Conservation (phyloP, 2,329 filamentous ascomycete species). For the Raffaelea albimanens region DNA sequence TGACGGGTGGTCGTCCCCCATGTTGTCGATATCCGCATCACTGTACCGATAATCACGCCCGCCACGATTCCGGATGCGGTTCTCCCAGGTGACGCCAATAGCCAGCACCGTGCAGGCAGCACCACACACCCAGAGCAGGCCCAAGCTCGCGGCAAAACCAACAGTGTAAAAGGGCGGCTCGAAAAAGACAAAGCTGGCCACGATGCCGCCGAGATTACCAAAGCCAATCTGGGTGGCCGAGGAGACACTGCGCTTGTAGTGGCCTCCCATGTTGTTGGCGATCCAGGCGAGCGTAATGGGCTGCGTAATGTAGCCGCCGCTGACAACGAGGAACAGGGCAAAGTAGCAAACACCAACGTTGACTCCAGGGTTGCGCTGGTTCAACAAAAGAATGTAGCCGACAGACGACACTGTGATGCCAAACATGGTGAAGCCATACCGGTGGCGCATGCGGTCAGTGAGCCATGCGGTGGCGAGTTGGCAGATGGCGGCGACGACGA, state of each 20-base stretch:
- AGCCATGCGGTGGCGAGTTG: slow-evolving; percentile 13
- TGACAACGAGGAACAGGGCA: slow-evolving; percentile 43
- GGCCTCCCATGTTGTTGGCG: slow-evolving; percentile 45
- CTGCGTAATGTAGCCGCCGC: slow-evolving; percentile 43
- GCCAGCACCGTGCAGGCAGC: slow-evolving; percentile 21
- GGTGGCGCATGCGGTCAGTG: background rate
- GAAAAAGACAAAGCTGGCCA: slow-evolving; percentile 42
- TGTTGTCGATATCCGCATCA: slow-evolving; percentile 22
- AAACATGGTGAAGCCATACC: slow-evolving; percentile 30
- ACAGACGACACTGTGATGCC: slow-evolving; percentile 39
- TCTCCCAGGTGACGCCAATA: slow-evolving; percentile 21
- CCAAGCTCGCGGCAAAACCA: slow-evolving; percentile 38
- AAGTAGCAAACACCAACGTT: slow-evolving; percentile 40
- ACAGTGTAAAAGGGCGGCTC: slow-evolving; percentile 37
- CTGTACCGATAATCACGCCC: slow-evolving; percentile 20
- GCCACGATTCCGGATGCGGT: slow-evolving; percentile 23
- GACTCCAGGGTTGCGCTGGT: slow-evolving; percentile 22
- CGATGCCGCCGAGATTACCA: slow-evolving; percentile 40
- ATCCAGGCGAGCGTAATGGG: slow-evolving; percentile 48
- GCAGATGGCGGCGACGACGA: slow-evolving; percentile 20
- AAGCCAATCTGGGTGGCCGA: slow-evolving; percentile 41
- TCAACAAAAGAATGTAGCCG: slow-evolving; percentile 46
- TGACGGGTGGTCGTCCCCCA: slow-evolving; percentile 26
- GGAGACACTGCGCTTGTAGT: slow-evolving; percentile 46
- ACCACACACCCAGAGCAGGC: slow-evolving; percentile 33